phyloP scores from a whole-genome alignment of 1,284 basidiomycete genomes.

The Phylloporus sp. region DNA sequence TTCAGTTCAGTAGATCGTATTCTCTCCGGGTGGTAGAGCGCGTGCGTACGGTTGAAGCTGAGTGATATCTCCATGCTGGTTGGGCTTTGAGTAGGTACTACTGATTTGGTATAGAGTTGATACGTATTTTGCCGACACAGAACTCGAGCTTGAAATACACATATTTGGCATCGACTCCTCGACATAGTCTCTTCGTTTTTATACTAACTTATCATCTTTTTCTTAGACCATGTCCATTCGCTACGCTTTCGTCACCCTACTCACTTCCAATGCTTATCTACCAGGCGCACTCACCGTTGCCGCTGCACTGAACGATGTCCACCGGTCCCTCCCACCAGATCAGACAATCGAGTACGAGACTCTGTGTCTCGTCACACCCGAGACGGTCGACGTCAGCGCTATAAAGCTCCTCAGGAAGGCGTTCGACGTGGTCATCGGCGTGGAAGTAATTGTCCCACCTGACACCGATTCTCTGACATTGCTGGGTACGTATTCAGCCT shows the following conservation, averaged over 20 bases:
- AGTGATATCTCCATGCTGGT: background rate
- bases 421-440: constrained; percentile 89
- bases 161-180: background rate
- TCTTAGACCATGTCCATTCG: constrained; percentile 54
- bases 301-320: constrained; percentile 82
- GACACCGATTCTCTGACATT: constrained; percentile 70
- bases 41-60: background rate
- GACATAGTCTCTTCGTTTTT: constrained; percentile 12
- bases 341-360: constrained; percentile 78
- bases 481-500: constrained; percentile 70
- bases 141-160: no score
- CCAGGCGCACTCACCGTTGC: constrained; percentile 90
- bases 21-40: no score
- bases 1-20: no score
- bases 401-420: constrained; percentile 82
- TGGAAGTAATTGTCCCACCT: constrained; percentile 80
- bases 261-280: constrained; percentile 90
- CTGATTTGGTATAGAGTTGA: constrained; percentile 15
- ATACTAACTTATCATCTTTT: constrained; percentile 30
- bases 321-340: constrained; percentile 55
- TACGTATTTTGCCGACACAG: constrained; percentile 9
- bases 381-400: constrained; percentile 86
- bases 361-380: constrained; percentile 94
- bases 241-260: constrained; percentile 87
- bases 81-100: no score